phyloP scores from a whole-genome alignment of 257 asterid species.

The Nicotiana paniculata region DNA sequence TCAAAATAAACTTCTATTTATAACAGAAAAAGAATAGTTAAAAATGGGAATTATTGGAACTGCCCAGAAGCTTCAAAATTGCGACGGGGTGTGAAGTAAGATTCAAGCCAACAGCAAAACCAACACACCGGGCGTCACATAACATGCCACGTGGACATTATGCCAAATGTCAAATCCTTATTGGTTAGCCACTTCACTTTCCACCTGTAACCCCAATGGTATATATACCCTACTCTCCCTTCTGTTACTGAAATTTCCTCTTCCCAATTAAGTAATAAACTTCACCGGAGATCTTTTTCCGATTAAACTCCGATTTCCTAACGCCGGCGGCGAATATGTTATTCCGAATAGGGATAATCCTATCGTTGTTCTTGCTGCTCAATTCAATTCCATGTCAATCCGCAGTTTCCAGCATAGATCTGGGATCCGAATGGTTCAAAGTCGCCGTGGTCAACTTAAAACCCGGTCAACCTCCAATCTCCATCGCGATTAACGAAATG shows the following conservation, averaged over 20 bases:
- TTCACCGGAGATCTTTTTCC: neutral
- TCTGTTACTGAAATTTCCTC: neutral
- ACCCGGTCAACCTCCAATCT: conserved; percentile 87
- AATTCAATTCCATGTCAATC: conserved; percentile 46
- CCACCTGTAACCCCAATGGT: conserved; percentile 30
- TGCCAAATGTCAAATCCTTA: conserved; percentile 22
- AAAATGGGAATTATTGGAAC: neutral
- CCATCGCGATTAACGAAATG: conserved; percentile 95
- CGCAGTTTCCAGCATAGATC: conserved; percentile 96
- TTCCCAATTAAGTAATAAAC: conserved; percentile 3
- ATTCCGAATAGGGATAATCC: conserved; percentile 34
- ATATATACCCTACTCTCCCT: conserved; percentile 20
- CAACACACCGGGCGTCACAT: conserved; percentile 56
- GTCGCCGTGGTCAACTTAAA: conserved; percentile 93
- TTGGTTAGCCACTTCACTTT: conserved; percentile 23
- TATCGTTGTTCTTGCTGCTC: conserved; percentile 30
- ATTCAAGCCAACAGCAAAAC: conserved; percentile 3
- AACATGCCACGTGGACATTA: conserved; percentile 39
- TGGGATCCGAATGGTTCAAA: conserved; percentile 93
- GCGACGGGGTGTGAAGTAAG: neutral
- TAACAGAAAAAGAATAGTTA: neutral
- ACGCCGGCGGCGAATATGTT: conserved; percentile 9
- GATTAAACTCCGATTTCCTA: neutral
- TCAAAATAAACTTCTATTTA: too few relatives aligned
- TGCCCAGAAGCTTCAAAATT: neutral